Base-by-base conservation (phyloP, 768 basidiomycete species). In the Hypsizygus marmoreus region DNA sequence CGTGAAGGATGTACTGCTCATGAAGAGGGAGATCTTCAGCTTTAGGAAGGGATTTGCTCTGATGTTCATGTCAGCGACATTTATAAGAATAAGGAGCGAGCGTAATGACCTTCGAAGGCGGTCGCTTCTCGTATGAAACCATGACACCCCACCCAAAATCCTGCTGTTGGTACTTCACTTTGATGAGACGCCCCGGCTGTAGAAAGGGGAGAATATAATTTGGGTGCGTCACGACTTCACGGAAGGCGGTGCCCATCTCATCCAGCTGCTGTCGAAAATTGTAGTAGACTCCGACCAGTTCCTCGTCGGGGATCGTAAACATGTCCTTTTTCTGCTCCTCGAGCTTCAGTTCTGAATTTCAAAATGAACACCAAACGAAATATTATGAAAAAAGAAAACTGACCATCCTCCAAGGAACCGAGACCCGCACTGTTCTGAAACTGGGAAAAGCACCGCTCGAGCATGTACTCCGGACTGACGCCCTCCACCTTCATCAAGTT, bases 401-500 rank as follows among this genome's bases (percentile, higher is more conserved):
- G 58, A 95, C 95, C 89, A 46, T 86, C 79, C 61, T 94, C 87
- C 6, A 95, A 69, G 38, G 74, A 67, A 1, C 97, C 97, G 37
- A 98, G 87, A n/a, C 86, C 88, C 19, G 88, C 82, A 50, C 79
- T 93, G 65, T 90, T 97, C 69, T 99, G 97, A 70, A 97, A 98
- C 66, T 99, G 97, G 77, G 90, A 90, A 77, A 99, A 99, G 70
- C 94, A 97, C 36, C 91, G 76, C 67, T 97, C 91, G 9, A 99
- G 76, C 95, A 99, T 98, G 65, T 79, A 97, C 69, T 99, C 97
- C 5, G 97, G 97, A 57, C 91, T 97, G 56, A 99, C 86, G 4
- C 95, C 95, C 66, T 99, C 97, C n/a, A 99, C 97, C 62, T 97
- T 88, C 84, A 99, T 95, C 54, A 99, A 69, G 68, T 98, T 99